Percentiles rank a stretch among this genome's conserved stretches.
Evolutionary conservation across 2,329 filamentous ascomycete genomes (phyloP).

Genomic region (Penicillium corylophilum): DNA sequence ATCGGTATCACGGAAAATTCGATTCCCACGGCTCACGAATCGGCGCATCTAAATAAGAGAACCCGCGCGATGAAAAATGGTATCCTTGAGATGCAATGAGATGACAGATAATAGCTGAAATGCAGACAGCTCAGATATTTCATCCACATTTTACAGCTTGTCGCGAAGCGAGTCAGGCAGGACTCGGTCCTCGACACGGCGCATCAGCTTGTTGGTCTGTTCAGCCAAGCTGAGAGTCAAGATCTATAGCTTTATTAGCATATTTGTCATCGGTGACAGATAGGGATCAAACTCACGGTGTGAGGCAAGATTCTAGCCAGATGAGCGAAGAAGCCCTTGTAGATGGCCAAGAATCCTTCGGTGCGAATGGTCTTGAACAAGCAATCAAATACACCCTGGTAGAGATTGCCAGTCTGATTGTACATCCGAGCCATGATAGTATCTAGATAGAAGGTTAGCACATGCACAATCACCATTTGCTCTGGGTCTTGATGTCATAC

Average conservation of each 20-base stretch:
- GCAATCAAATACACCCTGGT: constrained; percentile 89
- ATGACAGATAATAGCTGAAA: neutral
- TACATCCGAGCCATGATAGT: constrained; percentile 99
- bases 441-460: constrained; percentile 52
- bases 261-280: neutral
- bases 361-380: constrained; percentile 85
- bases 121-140: neutral
- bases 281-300: constrained; percentile 55
- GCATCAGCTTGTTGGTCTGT: constrained; percentile 92
- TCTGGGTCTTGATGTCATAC: constrained; percentile 48
- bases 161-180: constrained; percentile 49
- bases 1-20: neutral
- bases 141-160: constrained; percentile 41
- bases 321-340: constrained; percentile 97
- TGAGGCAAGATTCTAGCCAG: constrained; percentile 91
- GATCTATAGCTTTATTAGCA: constrained; percentile 54
- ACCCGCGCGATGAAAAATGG: neutral
- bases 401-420: constrained; percentile 98
- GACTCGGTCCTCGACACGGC: constrained; percentile 68
- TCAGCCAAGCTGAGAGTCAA: constrained; percentile 90
- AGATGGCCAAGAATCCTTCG: constrained; percentile 87
- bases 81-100: constrained; percentile 1
- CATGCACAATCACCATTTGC: neutral
- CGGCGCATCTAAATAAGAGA: neutral
- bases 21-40: neutral